Conservation (phyloP, 2,329 filamentous ascomycete genomes). For the Aureobasidium sp. region DNA sequence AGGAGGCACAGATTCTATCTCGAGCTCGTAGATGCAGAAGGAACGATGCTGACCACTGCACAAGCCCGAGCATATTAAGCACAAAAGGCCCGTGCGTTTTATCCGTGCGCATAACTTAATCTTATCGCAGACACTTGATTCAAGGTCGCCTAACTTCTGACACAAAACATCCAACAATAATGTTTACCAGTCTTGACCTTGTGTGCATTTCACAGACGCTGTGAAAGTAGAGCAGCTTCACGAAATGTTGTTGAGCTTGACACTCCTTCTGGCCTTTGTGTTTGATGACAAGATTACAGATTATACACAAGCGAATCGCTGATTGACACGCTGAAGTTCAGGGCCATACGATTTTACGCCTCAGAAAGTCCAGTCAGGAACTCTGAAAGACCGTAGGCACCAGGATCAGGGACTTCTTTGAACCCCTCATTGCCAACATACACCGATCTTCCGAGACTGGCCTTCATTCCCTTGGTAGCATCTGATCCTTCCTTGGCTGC, state of each 20-base stretch:
- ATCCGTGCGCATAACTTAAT: slow-evolving; percentile 3
- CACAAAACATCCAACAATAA: neutral
- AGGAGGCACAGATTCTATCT: neutral
- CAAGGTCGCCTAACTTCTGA: neutral
- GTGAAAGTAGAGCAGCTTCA: neutral
- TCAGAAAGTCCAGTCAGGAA: slow-evolving; percentile 72
- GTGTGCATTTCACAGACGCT: neutral
- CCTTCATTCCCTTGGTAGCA: slow-evolving; percentile 84
- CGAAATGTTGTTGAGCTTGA: neutral
- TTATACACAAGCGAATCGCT: neutral
- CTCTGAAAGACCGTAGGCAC: slow-evolving; percentile 70
- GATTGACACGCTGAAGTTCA: neutral
- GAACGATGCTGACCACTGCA: neutral
- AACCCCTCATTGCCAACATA: slow-evolving; percentile 73
- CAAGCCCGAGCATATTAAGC: neutral
- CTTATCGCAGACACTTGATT: neutral
- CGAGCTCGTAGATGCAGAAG: neutral
- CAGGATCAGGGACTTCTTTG: slow-evolving; percentile 66
- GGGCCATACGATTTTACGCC: slow-evolving; percentile 19
- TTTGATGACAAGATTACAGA: neutral
- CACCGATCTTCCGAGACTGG: slow-evolving; percentile 75
- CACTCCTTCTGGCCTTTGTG: neutral
- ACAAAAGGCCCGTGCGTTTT: neutral
- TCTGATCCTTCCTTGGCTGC: slow-evolving; percentile 71
- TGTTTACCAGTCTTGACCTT: neutral